Base-by-base conservation (phyloP, 768 basidiomycete genomes). In the Termitomyces sp. region DNA sequence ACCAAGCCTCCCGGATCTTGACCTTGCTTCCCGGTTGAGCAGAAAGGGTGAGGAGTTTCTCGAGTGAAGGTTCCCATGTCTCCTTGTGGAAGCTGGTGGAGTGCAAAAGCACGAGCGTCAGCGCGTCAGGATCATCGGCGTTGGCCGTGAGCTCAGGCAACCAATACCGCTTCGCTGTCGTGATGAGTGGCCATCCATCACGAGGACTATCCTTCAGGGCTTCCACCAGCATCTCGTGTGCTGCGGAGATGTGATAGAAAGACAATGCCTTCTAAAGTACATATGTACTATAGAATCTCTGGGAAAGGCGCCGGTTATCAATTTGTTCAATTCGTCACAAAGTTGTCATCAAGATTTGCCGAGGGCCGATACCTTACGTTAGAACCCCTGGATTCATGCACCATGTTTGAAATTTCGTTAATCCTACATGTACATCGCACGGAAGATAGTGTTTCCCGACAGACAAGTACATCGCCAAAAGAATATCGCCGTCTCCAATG, bases 71-170 rank as follows among this genome's bases (percentile, higher is more conserved):
- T 63, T 88, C 85, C 87, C 86, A 90, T 2, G 82, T 85, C 73
- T 90, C 88, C 69, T 89, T 89, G 74, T 88, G 88, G 66, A 87
- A 90, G 69, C 87, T 87, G 2, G 88, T 89, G 4, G 86, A 84
- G 69, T 90, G 88, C 2, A 88, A 73, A n/a, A 87, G 67, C 36
- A 89, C 73, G 38, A 89, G 75, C 0, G 87, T 88, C 60, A 82
- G 68, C 5, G 81, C 85, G 39, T 79, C 72, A 7, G 74, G 75
- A 65, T 81, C 74, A 8, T 66, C 57, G 49, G 66, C 65, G 57
- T 80, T 66, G 0, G 64, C 68, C 28, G 77, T 77, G 56, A 79
- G 73, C 33, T 75, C 74, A 2, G 77, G 69, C 32, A 74, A 61
- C 81, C 81, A 84, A 66, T 85, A 85, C 51, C 84, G 80, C 68